These are phyloP conservation scores for Pisolithus tinctorius DNA, from an alignment of 768 basidiomycete genomes.

Conservation along the genomic window DNA sequence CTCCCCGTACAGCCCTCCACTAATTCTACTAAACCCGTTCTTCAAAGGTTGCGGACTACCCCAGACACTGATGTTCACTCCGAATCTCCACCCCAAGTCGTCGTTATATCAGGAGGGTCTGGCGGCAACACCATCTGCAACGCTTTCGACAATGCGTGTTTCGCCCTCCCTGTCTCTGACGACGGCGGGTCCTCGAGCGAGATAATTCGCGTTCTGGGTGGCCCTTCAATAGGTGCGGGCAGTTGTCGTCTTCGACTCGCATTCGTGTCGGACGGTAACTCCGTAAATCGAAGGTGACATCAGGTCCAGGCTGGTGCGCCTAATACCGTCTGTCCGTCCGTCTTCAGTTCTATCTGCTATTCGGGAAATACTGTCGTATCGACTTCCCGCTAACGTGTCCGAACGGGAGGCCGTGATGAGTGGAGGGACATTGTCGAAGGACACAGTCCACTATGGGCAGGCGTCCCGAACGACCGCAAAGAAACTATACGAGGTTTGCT, in stretches of 20 bases:
- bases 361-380: conserved; percentile 68
- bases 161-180: conserved; percentile 90
- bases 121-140: conserved; percentile 89
- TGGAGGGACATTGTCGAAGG: conserved; percentile 95
- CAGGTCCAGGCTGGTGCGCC: conserved; percentile 79
- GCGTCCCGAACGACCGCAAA: conserved; percentile 84
- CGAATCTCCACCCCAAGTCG: conserved; percentile 36
- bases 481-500: conserved; percentile 77
- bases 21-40: conserved; percentile 14
- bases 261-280: not conserved
- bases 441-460: conserved; percentile 68
- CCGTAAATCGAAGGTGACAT: conserved; percentile 58
- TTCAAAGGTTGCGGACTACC: conserved; percentile 7
- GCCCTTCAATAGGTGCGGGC: conserved; percentile 68
- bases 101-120: conserved; percentile 90
- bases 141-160: conserved; percentile 72
- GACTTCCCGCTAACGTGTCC: conserved; percentile 60
- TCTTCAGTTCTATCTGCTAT: conserved; percentile 68
- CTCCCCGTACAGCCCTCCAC: conserved; percentile 43
- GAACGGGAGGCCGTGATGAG: conserved; percentile 79
- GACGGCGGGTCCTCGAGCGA: conserved; percentile 95
- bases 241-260: not conserved
- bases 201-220: conserved; percentile 86
- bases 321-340: conserved; percentile 64
- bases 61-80: conserved; percentile 1